phyloP scores from a whole-genome alignment of 1,284 basidiomycete genomes.

The Cryptococcus sp. region DNA sequence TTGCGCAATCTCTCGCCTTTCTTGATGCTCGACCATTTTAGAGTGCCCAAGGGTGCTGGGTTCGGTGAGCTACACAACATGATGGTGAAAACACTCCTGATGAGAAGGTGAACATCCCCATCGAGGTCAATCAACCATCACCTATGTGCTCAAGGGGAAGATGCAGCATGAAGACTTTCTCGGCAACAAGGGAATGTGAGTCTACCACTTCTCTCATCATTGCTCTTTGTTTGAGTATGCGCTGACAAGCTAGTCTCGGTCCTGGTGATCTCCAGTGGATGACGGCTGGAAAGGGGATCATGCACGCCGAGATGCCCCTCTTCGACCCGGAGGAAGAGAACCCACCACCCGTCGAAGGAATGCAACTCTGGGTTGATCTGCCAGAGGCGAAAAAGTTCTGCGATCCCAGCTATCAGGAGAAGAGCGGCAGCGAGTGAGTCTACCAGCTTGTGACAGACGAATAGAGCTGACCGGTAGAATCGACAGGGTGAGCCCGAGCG shows the following conservation, averaged over 20 bases:
- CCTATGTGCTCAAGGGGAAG: conserved; percentile 77
- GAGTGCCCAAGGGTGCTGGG: conserved; percentile 50
- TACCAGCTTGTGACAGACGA: not conserved
- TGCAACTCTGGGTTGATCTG: conserved; percentile 93
- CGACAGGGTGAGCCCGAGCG: conserved; percentile 62
- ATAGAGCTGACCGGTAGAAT: conserved; percentile 51
- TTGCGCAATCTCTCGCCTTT: conserved; percentile 84
- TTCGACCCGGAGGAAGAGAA: conserved; percentile 60
- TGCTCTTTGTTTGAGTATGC: no score
- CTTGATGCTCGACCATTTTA: conserved; percentile 58
- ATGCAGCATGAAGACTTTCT: conserved; percentile 82
- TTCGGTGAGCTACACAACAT: conserved; percentile 40
- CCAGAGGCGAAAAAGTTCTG: conserved; percentile 82
- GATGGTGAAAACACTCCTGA: no score
- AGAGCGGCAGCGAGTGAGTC: conserved; percentile 49
- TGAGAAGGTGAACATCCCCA: conserved; percentile 67
- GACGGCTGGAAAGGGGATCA: conserved; percentile 65
- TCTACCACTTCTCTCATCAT: not conserved
- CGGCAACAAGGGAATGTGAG: conserved; percentile 64
- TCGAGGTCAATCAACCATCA: conserved; percentile 68
- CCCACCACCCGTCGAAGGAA: conserved; percentile 50
- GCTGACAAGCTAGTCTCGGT: conserved; percentile 57
- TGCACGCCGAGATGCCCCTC: conserved; percentile 85
- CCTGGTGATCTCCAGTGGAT: conserved; percentile 92
- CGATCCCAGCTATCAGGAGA: conserved; percentile 52